Conservation (phyloP, 2,329 filamentous ascomycete species). For the Cytospora paraplurivora region DNA sequence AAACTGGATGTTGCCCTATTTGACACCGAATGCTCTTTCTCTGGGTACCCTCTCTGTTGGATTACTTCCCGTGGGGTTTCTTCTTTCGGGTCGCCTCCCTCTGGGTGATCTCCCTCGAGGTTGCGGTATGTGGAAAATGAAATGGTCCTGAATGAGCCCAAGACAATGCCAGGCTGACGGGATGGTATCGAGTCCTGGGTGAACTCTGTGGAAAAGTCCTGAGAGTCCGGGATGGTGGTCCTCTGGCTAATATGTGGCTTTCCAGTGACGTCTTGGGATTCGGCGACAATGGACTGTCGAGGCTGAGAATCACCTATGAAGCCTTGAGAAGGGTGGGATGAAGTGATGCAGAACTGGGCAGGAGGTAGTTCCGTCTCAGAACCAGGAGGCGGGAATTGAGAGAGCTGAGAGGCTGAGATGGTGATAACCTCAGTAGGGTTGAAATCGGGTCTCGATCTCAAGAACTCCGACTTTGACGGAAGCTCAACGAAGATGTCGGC, state of each 20-base stretch:
- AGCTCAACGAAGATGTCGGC: slow-evolving; percentile 21
- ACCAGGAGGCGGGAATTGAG: slow-evolving; percentile 8
- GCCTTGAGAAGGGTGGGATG: slow-evolving; percentile 30
- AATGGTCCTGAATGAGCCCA: slow-evolving; percentile 21
- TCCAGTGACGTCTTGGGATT: slow-evolving; percentile 20
- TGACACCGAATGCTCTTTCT: background rate
- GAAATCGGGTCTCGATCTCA: slow-evolving; percentile 29
- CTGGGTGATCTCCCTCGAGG: slow-evolving; percentile 4
- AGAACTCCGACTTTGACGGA: slow-evolving; percentile 26
- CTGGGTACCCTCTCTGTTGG: background rate
- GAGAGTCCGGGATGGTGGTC: slow-evolving; percentile 48
- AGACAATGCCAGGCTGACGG: slow-evolving; percentile 20
- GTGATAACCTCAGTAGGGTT: slow-evolving; percentile 31
- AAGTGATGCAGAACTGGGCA: slow-evolving; percentile 23
- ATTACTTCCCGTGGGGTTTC: background rate
- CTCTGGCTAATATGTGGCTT: slow-evolving; percentile 34
- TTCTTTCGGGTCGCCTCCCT: slow-evolving; percentile 3
- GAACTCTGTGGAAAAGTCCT: slow-evolving; percentile 36
- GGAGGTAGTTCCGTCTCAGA: slow-evolving; percentile 22
- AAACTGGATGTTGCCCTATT: slow-evolving; percentile 2
- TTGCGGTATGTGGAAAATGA: slow-evolving; percentile 10
- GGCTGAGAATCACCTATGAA: slow-evolving; percentile 24
- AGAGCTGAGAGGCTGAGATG: slow-evolving; percentile 26
- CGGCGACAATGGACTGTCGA: background rate
- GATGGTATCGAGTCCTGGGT: slow-evolving; percentile 25